Percentiles rank a stretch among this genome's conserved stretches.
Conservation (phyloP, 805 yeast species). For the Candida lessepsii region DNA sequence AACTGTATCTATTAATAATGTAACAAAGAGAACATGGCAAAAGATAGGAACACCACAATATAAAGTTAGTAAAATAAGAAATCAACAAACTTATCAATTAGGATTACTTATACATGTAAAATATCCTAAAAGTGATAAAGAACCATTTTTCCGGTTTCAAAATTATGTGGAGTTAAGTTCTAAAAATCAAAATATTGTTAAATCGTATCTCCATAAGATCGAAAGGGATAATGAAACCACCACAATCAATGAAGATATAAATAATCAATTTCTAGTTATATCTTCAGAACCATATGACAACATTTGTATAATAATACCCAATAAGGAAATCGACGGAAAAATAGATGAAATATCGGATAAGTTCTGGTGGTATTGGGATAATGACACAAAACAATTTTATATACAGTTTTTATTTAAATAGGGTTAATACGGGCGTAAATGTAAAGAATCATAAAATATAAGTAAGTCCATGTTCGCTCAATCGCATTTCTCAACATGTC, state of each 20-base stretch:
- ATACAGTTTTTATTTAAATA: constrained; percentile 50
- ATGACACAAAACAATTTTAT: constrained; percentile 63
- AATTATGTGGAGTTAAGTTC: constrained; percentile 62
- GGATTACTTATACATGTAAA: constrained; percentile 70
- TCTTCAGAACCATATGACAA: constrained; percentile 92
- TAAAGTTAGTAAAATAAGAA: constrained; percentile 65
- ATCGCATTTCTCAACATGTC: constrained; percentile 5
- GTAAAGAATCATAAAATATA: too few species aligned
- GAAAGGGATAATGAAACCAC: constrained; percentile 11
- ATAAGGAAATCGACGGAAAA: constrained; percentile 47
- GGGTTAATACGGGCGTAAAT: too few species aligned
- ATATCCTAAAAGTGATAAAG: constrained; percentile 47
- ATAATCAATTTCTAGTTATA: constrained; percentile 65
- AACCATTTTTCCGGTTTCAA: constrained; percentile 74
- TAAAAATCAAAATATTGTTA: constrained; percentile 39
- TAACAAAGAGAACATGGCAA: constrained; percentile 45
- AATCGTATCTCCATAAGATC: constrained; percentile 21
- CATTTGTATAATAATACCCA: constrained; percentile 72
- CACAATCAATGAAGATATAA: background rate
- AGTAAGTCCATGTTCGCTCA: background rate
- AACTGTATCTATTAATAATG: constrained; percentile 36
- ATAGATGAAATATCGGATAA: constrained; percentile 24
- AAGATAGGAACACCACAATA: constrained; percentile 76
- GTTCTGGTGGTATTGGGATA: constrained; percentile 75
- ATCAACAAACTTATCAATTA: constrained; percentile 51